Evolutionary conservation across 805 yeast genomes (phyloP).

Genomic region (Lipomyces yamadae): DNA sequence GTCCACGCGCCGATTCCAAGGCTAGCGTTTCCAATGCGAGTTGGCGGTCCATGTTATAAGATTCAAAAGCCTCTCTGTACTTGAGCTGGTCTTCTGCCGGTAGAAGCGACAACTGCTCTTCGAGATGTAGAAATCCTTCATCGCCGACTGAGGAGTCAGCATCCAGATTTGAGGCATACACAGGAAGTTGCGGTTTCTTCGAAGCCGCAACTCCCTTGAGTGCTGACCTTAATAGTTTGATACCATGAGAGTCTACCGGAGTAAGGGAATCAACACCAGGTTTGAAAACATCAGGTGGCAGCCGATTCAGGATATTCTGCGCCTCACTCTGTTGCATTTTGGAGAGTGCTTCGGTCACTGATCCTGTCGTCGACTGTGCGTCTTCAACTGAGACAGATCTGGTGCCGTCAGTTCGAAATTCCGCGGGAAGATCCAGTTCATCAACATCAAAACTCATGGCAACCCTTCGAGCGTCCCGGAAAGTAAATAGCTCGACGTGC

Average conservation of each 20-base stretch:
- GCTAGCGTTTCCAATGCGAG: conserved; percentile 75
- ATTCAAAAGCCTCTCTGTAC: conserved; percentile 71
- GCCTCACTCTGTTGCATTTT: conserved; percentile 5
- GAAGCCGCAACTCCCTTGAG: conserved; percentile 27
- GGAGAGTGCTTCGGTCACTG: conserved; percentile 5
- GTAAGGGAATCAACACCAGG: conserved; percentile 29
- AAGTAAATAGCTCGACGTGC: conserved; percentile 15
- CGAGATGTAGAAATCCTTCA: conserved; percentile 60
- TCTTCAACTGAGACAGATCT: not conserved
- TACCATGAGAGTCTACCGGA: conserved; percentile 33
- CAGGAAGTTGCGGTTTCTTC: conserved; percentile 25
- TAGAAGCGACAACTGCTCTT: conserved; percentile 52
- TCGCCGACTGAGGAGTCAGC: conserved; percentile 9
- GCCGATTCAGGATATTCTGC: not conserved
- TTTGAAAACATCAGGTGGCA: conserved; percentile 31
- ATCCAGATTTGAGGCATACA: conserved; percentile 14
- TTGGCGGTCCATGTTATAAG: conserved; percentile 77
- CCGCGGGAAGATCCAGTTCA: conserved; percentile 20
- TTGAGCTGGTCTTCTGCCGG: conserved; percentile 50
- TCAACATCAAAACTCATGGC: conserved; percentile 12
- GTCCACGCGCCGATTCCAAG: conserved; percentile 80
- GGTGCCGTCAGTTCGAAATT: conserved; percentile 8
- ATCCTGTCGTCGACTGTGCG: not conserved
- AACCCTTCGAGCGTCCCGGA: conserved; percentile 23
- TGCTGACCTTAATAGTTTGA: conserved; percentile 31